Base-by-base conservation (phyloP, 306 rosid species). In the Dryas alaskensis region DNA sequence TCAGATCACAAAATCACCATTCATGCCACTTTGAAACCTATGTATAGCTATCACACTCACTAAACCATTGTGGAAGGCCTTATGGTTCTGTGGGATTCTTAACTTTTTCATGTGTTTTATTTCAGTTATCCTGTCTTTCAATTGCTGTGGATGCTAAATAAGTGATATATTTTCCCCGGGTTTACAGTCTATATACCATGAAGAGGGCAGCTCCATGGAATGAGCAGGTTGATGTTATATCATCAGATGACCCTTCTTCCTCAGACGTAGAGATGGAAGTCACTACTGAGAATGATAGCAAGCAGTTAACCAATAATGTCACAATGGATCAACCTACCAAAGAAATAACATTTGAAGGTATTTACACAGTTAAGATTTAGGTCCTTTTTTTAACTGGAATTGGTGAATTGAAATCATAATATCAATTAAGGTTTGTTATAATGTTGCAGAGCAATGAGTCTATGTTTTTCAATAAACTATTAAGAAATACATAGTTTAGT, bases 121-220 rank as follows among this genome's bases (percentile, higher is more conserved):
- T 37, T 70, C 9, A 11, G 65, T 10, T 48, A 5, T 66, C 31
- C 8, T 10, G 9, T 31, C 58, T 63, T 60, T 39, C 37, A 27
- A 10, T 40, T 57, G 37, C 31, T 27, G 19, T 40, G 16, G 58
- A 60, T 75, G 9, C 39, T 3, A 8, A 79, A 10, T 37, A 5
- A 27, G 57, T 40, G 42, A 46, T 69, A 31, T 25, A 50, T 17
- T 65, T 45, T 11, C 37, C 37, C 42, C 76, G 64, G 87, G 63
- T 61, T 47, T 49, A 40, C 78, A 59, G 51, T 61, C 57, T 50
- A 11, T 58, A 27, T 9, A 73, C 70, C 74, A 91, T 87, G 95
- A 86, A 87, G 84, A 91, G 89, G 66, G 22, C 88, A 67, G 48
- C 65, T 72, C 88, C 89, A 42, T 92, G 86, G 89, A 75, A 75